Evolutionary conservation across 345 rosid species (phyloP).

Genomic region (Dimocarpus longan): DNA sequence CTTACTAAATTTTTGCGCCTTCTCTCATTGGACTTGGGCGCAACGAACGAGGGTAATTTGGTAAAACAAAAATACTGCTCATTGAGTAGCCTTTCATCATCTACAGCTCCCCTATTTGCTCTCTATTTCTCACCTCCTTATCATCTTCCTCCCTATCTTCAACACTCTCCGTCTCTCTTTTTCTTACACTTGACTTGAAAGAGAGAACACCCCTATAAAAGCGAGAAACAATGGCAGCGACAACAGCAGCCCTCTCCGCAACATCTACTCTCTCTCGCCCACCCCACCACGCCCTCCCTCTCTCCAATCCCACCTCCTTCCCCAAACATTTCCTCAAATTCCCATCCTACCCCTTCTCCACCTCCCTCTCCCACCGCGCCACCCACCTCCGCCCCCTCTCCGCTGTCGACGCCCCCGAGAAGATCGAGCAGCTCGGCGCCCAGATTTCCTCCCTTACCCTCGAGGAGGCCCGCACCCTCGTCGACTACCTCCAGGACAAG

Average conservation of each 20-base stretch:
- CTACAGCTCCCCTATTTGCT: not conserved
- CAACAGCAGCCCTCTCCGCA: conserved; percentile 46
- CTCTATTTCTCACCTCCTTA: conserved; percentile 15
- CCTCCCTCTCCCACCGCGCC: conserved; percentile 41
- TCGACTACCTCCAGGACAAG: conserved; percentile 82
- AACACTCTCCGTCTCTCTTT: not conserved
- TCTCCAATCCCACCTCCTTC: conserved; percentile 20
- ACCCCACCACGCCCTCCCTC: conserved; percentile 12
- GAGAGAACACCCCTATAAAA: not conserved
- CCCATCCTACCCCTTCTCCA: conserved; percentile 37
- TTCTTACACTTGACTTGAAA: not conserved
- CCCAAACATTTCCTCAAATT: conserved; percentile 39
- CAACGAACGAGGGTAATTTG: conserved; percentile 5
- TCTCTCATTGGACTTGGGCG: no score
- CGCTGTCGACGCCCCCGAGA: conserved; percentile 75
- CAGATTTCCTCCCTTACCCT: conserved; percentile 70
- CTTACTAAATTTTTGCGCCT: not conserved
- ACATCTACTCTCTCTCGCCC: conserved; percentile 35
- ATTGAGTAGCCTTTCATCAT: not conserved
- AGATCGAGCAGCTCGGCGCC: conserved; percentile 63
- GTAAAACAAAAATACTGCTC: not conserved
- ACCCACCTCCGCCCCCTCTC: conserved; percentile 53
- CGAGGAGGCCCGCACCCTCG: conserved; percentile 72
- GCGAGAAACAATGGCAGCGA: conserved; percentile 30
- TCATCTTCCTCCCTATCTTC: conserved; percentile 6